Evolutionary conservation across 2,329 filamentous ascomycete genomes (phyloP).

Genomic region (Botrytis squamosa): DNA sequence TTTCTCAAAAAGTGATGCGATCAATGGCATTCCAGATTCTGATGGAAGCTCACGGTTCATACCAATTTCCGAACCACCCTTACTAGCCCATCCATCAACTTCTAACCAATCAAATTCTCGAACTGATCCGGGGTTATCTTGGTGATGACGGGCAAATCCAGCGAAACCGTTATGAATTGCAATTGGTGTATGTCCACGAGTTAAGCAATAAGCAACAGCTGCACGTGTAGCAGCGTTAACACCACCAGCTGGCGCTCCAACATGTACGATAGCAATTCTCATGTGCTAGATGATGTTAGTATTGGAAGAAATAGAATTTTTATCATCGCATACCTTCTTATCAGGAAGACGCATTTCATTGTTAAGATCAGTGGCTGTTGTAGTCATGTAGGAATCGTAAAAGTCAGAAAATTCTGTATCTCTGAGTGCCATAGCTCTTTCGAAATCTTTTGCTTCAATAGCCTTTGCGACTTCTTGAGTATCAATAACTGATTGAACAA

Average conservation of each 20-base stretch:
- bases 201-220: conserved; percentile 88
- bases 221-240: conserved; percentile 97
- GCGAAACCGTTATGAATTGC: conserved; percentile 97
- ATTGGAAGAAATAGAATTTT: background rate
- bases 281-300: conserved; percentile 61
- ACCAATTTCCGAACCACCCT: conserved; percentile 95
- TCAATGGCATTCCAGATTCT: conserved; percentile 78
- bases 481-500: conserved; percentile 83
- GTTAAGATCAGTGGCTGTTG: conserved; percentile 76
- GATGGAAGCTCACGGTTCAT: conserved; percentile 91
- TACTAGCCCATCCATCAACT: conserved; percentile 92
- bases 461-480: conserved; percentile 82
- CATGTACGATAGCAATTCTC: conserved; percentile 93
- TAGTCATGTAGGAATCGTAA: conserved; percentile 86
- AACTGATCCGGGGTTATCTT: conserved; percentile 80
- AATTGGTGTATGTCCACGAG: conserved; percentile 86
- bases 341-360: conserved; percentile 63
- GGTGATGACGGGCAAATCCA: conserved; percentile 86
- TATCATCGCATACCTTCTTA: conserved; percentile 59
- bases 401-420: conserved; percentile 95
- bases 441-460: conserved; percentile 83
- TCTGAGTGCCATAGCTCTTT: conserved; percentile 79
- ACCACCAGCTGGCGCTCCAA: conserved; percentile 92
- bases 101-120: conserved; percentile 89
- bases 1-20: conserved; percentile 78